Conservation (phyloP, 257 asterid species). For the Solanum okadae region DNA sequence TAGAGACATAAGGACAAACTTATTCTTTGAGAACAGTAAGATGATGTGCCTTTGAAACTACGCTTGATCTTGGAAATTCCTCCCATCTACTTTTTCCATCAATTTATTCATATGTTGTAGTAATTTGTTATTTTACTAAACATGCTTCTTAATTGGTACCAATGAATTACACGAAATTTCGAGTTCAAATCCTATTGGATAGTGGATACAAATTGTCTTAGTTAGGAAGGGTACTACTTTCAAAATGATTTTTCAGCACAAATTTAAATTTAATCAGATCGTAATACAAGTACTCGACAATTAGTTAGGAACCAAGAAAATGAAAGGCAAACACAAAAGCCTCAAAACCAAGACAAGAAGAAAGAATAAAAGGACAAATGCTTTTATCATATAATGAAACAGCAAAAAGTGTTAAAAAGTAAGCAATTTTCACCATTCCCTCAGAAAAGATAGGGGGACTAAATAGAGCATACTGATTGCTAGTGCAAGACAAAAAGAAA, state of each 20-base stretch:
- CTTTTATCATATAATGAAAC: background rate
- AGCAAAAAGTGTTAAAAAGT: background rate
- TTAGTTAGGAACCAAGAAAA: background rate
- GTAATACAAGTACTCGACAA: background rate
- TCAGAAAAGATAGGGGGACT: background rate
- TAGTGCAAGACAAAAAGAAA: background rate
- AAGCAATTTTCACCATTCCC: background rate
- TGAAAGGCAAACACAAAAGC: background rate
- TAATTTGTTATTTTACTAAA: background rate
- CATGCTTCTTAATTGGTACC: background rate
- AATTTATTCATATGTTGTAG: background rate
- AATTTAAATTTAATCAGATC: background rate
- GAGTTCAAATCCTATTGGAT: fast-evolving
- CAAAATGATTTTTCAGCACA: fast-evolving
- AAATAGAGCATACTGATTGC: background rate
- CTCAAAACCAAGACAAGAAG: background rate
- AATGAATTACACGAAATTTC: background rate
- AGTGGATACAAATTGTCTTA: background rate
- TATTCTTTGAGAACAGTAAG: background rate
- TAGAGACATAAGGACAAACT: background rate
- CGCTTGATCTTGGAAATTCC: background rate
- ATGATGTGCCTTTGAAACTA: constrained; percentile 3
- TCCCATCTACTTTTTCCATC: background rate
- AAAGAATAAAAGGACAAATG: background rate
- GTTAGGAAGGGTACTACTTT: background rate